A percentile compares a stretch with the other conserved stretches of the same genome.
These are phyloP conservation scores for Fusarium sp. DNA, from an alignment of 2,329 filamentous ascomycete species.

Conservation along the genomic window DNA sequence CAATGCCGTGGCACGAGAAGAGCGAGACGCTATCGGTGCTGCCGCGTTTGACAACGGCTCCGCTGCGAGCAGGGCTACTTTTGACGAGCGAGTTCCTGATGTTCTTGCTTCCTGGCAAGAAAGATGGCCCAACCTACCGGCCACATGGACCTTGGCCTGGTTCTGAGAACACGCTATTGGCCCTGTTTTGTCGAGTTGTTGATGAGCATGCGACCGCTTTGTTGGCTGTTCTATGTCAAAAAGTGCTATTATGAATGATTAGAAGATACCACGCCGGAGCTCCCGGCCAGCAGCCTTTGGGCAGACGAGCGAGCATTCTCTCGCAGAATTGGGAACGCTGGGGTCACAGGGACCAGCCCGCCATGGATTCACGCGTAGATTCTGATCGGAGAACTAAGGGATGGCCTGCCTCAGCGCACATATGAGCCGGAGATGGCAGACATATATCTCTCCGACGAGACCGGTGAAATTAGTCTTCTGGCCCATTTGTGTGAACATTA, in stretches of 20 bases:
- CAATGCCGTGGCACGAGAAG: slow-evolving; percentile 83
- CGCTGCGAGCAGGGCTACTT: slow-evolving; percentile 76
- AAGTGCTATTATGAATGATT: not conserved
- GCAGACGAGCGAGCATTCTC: not conserved
- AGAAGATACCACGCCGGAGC: not conserved
- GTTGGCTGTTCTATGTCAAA: not conserved
- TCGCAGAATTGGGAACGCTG: not conserved
- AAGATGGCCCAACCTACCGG: slow-evolving; percentile 89
- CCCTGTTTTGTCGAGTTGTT: not conserved
- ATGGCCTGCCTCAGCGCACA: not conserved
- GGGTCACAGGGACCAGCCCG: not conserved
- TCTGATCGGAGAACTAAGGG: not conserved
- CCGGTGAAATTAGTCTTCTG: not conserved
- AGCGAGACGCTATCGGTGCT: slow-evolving; percentile 74
- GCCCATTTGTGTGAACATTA: not conserved
- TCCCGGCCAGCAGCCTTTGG: not conserved
- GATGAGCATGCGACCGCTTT: not conserved
- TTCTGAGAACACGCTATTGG: slow-evolving; percentile 65
- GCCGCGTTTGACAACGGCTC: slow-evolving; percentile 77
- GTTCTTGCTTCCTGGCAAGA: slow-evolving; percentile 95
- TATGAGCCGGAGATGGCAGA: not conserved
- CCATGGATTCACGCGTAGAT: not conserved
- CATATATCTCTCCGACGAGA: not conserved
- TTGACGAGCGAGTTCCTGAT: slow-evolving; percentile 94
- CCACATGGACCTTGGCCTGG: slow-evolving; percentile 95